Evolutionary conservation across 139 green algal genomes (phyloP).

Genomic region (Closterium sp.): DNA sequence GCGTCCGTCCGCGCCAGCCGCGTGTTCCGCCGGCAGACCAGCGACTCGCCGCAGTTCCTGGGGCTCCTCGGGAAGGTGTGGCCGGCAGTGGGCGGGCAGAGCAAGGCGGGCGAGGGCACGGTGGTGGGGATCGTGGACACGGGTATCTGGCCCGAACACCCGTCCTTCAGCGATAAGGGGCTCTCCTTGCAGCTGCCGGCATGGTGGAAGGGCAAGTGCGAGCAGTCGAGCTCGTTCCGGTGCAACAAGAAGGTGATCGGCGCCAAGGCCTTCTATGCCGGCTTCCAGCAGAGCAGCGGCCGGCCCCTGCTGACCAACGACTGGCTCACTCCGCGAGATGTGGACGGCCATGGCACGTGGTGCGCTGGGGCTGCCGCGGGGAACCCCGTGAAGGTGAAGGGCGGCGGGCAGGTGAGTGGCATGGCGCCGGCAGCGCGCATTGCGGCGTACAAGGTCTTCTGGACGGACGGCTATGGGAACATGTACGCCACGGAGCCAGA

Average conservation of each 20-base stretch:
- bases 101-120: constrained; percentile 11
- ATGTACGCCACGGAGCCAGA: background rate
- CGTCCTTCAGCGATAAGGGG: constrained; percentile 19
- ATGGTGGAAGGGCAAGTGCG: background rate
- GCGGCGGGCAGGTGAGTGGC: background rate
- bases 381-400: background rate
- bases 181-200: background rate
- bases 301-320: background rate
- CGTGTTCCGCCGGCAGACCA: background rate
- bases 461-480: background rate
- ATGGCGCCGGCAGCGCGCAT: constrained; percentile 28
- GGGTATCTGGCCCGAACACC: constrained; percentile 24
- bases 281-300: background rate
- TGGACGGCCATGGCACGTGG: constrained; percentile 20
- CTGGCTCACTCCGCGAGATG: constrained; percentile 2
- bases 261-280: constrained; percentile 11
- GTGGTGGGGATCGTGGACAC: constrained; percentile 33
- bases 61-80: constrained; percentile 1
- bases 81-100: background rate
- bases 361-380: background rate
- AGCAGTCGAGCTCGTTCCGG: background rate
- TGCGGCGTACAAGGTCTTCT: constrained; percentile 27
- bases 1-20: background rate
- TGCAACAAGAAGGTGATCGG: constrained; percentile 38
- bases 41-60: constrained; percentile 23